These are phyloP conservation scores for Cystobasidium tubakii DNA, from an alignment of 768 basidiomycete genomes.

Conservation along the genomic window DNA sequence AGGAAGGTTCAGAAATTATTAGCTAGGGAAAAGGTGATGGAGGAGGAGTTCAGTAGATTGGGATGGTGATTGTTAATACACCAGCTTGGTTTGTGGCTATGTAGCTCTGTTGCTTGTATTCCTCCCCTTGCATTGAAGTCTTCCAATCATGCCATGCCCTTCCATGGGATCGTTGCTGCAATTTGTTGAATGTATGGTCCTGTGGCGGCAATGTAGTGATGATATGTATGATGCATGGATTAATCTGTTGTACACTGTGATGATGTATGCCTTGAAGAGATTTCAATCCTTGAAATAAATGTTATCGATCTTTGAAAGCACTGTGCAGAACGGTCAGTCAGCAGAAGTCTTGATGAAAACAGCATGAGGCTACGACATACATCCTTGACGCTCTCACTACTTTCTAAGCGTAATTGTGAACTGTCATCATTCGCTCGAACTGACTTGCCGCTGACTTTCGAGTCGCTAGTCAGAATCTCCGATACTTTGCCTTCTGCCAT, in stretches of 20 bases:
- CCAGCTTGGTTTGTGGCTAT: background rate
- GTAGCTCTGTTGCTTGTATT: background rate
- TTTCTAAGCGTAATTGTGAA: background rate
- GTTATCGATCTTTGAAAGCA: background rate
- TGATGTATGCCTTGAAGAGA: background rate
- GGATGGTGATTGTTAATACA: background rate
- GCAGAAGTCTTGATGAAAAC: too few species aligned
- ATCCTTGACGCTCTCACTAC: background rate
- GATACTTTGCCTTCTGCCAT: background rate
- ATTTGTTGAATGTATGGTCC: too few species aligned
- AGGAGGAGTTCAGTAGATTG: constrained; percentile 1
- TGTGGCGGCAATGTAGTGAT: too few species aligned
- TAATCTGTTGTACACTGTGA: background rate
- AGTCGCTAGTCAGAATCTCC: background rate
- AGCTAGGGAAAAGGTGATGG: background rate
- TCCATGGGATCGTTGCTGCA: too few species aligned
- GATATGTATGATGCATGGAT: too few species aligned
- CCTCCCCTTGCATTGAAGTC: too few species aligned
- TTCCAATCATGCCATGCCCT: too few species aligned
- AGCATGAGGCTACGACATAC: background rate
- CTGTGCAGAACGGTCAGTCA: background rate
- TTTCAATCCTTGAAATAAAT: background rate
- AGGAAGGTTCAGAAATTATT: background rate
- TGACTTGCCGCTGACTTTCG: background rate
- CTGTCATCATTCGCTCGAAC: background rate